phyloP scores from a whole-genome alignment of 495 filamentous ascomycete genomes.

The Penicillium samsonianum region DNA sequence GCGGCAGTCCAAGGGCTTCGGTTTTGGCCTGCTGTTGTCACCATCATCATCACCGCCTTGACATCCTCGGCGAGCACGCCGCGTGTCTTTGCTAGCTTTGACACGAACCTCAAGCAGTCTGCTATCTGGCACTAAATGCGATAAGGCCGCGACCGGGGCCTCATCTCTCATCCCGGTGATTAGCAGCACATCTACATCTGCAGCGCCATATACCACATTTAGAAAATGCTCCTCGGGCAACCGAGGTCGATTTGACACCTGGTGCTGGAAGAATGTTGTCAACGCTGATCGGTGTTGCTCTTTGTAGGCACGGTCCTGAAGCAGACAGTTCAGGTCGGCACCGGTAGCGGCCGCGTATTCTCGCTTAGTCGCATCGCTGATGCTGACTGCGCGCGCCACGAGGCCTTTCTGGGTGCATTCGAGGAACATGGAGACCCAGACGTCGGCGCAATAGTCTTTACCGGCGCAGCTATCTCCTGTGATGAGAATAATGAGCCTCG shows the following conservation, averaged over 20 bases:
- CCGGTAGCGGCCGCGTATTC: constrained; percentile 58
- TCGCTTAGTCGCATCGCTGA: constrained; percentile 60
- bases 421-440: constrained; percentile 52
- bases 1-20: constrained; percentile 34
- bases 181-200: constrained; percentile 57
- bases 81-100: constrained; percentile 46
- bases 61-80: constrained; percentile 40
- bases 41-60: background rate
- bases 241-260: constrained; percentile 46
- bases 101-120: constrained; percentile 58
- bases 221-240: constrained; percentile 60
- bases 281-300: constrained; percentile 59
- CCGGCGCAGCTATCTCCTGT: constrained; percentile 60
- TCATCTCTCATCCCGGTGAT: constrained; percentile 69
- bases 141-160: constrained; percentile 56
- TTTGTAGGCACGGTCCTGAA: constrained; percentile 59
- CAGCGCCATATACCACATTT: constrained; percentile 43
- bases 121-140: constrained; percentile 57
- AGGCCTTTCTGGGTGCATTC: constrained; percentile 33
- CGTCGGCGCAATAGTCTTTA: constrained; percentile 61
- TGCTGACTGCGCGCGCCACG: constrained; percentile 52
- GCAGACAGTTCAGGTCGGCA: constrained; percentile 51
- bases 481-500: constrained; percentile 59
- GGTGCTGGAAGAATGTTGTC: constrained; percentile 54
- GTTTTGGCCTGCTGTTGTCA: constrained; percentile 26